A percentile compares a stretch with the other conserved stretches of the same genome.
phyloP scores from a whole-genome alignment of 1,139 yeast genomes.

The Kurtzmaniella quercitrusa region DNA sequence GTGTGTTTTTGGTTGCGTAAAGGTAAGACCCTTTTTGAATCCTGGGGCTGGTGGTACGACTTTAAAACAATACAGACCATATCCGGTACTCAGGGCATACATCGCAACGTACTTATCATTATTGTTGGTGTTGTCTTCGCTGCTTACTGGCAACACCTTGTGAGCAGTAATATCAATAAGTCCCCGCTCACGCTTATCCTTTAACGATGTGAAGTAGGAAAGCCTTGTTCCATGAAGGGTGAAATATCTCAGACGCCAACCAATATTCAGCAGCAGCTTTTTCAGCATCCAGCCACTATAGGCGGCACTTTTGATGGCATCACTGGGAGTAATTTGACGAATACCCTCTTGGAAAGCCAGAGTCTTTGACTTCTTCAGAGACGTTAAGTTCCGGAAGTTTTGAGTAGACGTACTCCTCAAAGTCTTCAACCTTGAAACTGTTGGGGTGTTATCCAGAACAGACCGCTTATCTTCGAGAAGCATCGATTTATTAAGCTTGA shows the following conservation, averaged over 20 bases:
- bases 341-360: conserved; percentile 96
- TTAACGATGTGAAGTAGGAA: conserved; percentile 78
- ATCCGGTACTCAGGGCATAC: conserved; percentile 90
- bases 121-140: conserved; percentile 52
- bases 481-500: conserved; percentile 10
- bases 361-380: conserved; percentile 59
- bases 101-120: conserved; percentile 78
- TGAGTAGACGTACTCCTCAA: conserved; percentile 43
- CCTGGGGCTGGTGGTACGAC: conserved; percentile 98
- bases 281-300: conserved; percentile 96
- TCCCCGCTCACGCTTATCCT: conserved; percentile 85
- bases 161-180: conserved; percentile 94
- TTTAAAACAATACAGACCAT: conserved; percentile 89
- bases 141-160: conserved; percentile 62
- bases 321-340: conserved; percentile 67
- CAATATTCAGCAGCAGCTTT: conserved; percentile 74
- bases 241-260: conserved; percentile 90
- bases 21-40: conserved; percentile 87
- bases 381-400: conserved; percentile 39
- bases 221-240: conserved; percentile 89
- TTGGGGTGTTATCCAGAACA: conserved; percentile 23
- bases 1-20: conserved; percentile 94
- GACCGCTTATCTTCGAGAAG: conserved; percentile 29
- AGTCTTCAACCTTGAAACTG: conserved; percentile 34
- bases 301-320: conserved; percentile 72